These are phyloP conservation scores for Clausena lansium DNA, from an alignment of 345 rosid genomes.

Conservation along the genomic window DNA sequence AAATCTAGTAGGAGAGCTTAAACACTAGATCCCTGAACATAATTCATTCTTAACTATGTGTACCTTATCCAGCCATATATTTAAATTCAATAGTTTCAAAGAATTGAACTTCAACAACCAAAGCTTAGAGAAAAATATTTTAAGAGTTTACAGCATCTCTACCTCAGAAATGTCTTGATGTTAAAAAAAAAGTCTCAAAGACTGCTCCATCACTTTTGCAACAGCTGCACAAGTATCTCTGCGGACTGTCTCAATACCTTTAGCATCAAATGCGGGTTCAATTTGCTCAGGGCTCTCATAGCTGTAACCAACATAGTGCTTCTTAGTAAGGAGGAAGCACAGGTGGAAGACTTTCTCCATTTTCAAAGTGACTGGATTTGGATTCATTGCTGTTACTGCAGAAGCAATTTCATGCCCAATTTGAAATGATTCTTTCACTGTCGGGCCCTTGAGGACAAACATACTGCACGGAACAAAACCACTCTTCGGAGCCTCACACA, in stretches of 20 bases:
- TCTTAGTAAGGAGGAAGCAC: slow-evolving; percentile 94
- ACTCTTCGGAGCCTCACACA: neutral
- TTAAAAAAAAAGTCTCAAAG: slow-evolving; percentile 75
- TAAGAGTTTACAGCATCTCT: slow-evolving; percentile 4
- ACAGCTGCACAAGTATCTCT: slow-evolving; percentile 91
- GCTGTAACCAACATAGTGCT: slow-evolving; percentile 94
- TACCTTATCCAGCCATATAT: neutral
- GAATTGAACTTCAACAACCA: slow-evolving; percentile 4
- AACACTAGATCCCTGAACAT: neutral
- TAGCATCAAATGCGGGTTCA: slow-evolving; percentile 85
- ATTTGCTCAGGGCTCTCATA: slow-evolving; percentile 75
- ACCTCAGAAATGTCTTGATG: slow-evolving; percentile 66
- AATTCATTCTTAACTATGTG: neutral
- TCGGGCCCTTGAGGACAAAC: slow-evolving; percentile 90
- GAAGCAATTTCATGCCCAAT: slow-evolving; percentile 85
- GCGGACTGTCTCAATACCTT: slow-evolving; percentile 96
- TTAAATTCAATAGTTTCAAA: neutral
- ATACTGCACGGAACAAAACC: slow-evolving; percentile 51
- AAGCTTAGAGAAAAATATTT: neutral
- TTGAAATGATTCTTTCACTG: slow-evolving; percentile 61
- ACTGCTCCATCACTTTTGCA: slow-evolving; percentile 86
- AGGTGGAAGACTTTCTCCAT: slow-evolving; percentile 97
- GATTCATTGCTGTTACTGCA: slow-evolving; percentile 83
- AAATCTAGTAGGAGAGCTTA: neutral
- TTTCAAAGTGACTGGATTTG: slow-evolving; percentile 85